Evolutionary conservation across 768 basidiomycete species (phyloP).

Genomic region (Tricholoma saponaceum): DNA sequence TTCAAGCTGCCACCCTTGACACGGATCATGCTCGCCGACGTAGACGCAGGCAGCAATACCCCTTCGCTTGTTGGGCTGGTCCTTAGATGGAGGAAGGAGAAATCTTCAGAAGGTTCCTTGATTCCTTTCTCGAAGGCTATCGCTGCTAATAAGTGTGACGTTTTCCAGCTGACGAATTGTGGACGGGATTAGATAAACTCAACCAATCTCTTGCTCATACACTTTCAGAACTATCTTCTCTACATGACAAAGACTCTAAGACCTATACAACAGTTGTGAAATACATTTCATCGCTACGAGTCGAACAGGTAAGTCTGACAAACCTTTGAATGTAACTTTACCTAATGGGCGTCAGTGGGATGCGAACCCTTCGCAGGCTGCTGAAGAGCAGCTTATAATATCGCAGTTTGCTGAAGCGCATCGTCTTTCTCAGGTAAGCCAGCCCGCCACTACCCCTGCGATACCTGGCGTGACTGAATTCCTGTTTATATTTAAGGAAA

Average conservation of each 20-base stretch:
- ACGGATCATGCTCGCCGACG: conserved; percentile 88
- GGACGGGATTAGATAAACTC: conserved; percentile 58
- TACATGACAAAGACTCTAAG: conserved; percentile 42
- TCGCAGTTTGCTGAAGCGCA: conserved; percentile 57
- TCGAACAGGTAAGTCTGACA: conserved; percentile 43
- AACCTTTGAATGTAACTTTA: background rate
- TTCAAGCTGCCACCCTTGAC: conserved; percentile 84
- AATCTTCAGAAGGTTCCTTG: conserved; percentile 47
- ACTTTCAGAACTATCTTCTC: conserved; percentile 45
- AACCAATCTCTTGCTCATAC: conserved; percentile 58
- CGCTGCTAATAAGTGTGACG: conserved; percentile 2
- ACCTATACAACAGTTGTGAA: conserved; percentile 57
- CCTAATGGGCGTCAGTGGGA: conserved; percentile 43
- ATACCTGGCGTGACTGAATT: background rate
- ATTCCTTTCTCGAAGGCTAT: conserved; percentile 3
- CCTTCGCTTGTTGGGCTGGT: conserved; percentile 93
- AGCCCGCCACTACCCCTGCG: background rate
- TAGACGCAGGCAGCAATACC: conserved; percentile 94
- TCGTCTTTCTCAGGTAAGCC: conserved; percentile 49
- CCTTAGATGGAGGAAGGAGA: conserved; percentile 78
- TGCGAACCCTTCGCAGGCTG: conserved; percentile 50
- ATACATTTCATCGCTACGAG: conserved; percentile 56
- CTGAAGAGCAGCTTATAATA: conserved; percentile 40
- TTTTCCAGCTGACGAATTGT: conserved; percentile 53
- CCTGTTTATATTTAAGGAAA: conserved; percentile 40